Evolutionary conservation across 2,329 filamentous ascomycete genomes (phyloP), one percentile per base, ranked within the genome.

Genomic region (Coniella lustricola): DNA sequence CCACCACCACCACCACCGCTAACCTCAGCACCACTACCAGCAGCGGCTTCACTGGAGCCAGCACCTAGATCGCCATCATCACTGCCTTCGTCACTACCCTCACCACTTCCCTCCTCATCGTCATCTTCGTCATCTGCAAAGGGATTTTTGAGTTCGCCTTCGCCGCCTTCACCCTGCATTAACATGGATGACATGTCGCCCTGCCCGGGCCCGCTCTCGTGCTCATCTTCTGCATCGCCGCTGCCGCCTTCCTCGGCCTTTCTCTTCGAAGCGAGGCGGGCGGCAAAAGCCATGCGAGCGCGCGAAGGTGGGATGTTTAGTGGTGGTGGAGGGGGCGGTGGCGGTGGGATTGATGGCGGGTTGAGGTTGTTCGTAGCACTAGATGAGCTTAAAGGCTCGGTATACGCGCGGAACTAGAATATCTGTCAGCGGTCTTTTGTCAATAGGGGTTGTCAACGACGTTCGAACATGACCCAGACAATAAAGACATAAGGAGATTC

Each of bases 251-350:
- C 71, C 7, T 73, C 67, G 18, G 71, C 68, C 39, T 67, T 72
- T 55, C 81, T 79, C 64, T 87, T 84, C 56, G 88, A 85, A 2
- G 87, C 80, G 60, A 97, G 75, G 12, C 90, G 82, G 12, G 87
- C 87, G n/a, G 90, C 90, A n/a, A 97, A 78, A 65, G 95, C 89
- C 48, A 89, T 76, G 44, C 91, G 82, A 7, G 91, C 91, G 45
- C 91, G 82, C 7, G 89, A 94, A 2, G 91, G 90, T 1, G 87
- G 84, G 32, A 91, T 82, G 63, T 91, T 93, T 60, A 95, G 73
- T 12, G 90, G 88, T 29, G 87, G 84, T 18, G 82, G 86, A n/a
- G 85, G 84, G 1, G 80, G 76, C 2, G 75, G 76, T 3, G 79
- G 79, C 7, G 79, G 77, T 3, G 69, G 76, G 41, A 81, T 75